phyloP scores from a whole-genome alignment of 2,329 filamentous ascomycete species.

The Fusarium longipes region DNA sequence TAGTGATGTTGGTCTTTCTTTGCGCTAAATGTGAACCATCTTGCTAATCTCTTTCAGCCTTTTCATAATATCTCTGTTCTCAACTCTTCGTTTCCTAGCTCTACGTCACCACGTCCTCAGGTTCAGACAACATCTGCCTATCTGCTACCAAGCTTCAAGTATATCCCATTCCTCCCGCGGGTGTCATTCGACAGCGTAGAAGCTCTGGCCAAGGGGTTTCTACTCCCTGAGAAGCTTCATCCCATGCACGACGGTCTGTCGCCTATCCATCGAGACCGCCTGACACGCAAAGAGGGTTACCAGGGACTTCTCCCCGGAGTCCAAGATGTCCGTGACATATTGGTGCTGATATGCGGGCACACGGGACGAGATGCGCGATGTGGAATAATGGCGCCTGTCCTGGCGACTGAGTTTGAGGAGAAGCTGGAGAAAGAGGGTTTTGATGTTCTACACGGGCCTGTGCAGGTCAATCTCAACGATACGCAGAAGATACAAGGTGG shows the following conservation, averaged over 20 bases:
- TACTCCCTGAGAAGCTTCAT: slow-evolving; percentile 73
- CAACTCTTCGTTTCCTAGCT: slow-evolving; percentile 78
- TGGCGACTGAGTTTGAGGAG: slow-evolving; percentile 76
- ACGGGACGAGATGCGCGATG: slow-evolving; percentile 84
- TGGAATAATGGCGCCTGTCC: slow-evolving; percentile 79
- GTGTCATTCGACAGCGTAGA: slow-evolving; percentile 66
- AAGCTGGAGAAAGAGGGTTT: slow-evolving; percentile 64
- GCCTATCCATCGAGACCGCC: slow-evolving; percentile 65
- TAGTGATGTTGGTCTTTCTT: slow-evolving; percentile 66
- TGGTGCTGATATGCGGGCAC: slow-evolving; percentile 92
- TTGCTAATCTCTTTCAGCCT: slow-evolving; percentile 71
- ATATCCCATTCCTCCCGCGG: slow-evolving; percentile 77
- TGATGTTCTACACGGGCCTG: slow-evolving; percentile 59
- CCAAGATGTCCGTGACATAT: slow-evolving; percentile 70
- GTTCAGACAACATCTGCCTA: slow-evolving; percentile 73
- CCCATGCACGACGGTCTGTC: slow-evolving; percentile 69
- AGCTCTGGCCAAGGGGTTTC: slow-evolving; percentile 71
- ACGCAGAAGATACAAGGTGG: slow-evolving; percentile 38
- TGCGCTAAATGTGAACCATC: not conserved
- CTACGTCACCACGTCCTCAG: slow-evolving; percentile 56
- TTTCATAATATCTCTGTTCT: slow-evolving; percentile 84
- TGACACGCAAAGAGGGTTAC: slow-evolving; percentile 63
- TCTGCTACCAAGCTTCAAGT: slow-evolving; percentile 85
- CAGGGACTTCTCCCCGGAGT: slow-evolving; percentile 66
- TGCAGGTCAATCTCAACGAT: slow-evolving; percentile 48